phyloP scores from a whole-genome alignment of 2,329 filamentous ascomycete species.

The Xylariomycetidae sp. region DNA sequence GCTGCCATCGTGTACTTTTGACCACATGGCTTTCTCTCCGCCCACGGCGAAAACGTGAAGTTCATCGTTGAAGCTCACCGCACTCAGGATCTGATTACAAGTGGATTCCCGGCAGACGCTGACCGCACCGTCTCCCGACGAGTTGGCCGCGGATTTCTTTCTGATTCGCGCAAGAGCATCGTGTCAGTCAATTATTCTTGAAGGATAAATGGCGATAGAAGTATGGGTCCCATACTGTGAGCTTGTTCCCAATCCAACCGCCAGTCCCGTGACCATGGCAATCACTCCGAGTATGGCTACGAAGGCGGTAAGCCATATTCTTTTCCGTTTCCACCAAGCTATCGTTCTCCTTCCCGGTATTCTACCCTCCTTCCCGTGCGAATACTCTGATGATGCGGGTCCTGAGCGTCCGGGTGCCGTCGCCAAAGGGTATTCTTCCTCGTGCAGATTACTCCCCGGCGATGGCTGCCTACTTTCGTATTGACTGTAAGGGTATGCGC shows the following conservation, averaged over 20 bases:
- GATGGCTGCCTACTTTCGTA: too few species aligned
- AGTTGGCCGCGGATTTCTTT: neutral
- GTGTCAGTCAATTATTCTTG: too few species aligned
- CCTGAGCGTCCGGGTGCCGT: too few species aligned
- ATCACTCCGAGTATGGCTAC: neutral
- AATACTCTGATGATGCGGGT: too few species aligned
- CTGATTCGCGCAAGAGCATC: too few species aligned
- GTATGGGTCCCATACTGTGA: neutral
- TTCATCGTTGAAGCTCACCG: neutral
- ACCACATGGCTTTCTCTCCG: neutral
- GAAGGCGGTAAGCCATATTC: neutral
- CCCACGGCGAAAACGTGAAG: slow-evolving; percentile 1
- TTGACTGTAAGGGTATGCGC: too few species aligned
- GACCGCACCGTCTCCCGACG: neutral
- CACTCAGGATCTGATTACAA: slow-evolving; percentile 1
- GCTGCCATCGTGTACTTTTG: neutral
- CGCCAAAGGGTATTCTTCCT: too few species aligned
- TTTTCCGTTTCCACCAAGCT: slow-evolving; percentile 2
- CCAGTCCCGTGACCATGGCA: neutral
- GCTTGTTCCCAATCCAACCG: neutral
- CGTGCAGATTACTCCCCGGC: too few species aligned
- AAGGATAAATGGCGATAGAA: too few species aligned
- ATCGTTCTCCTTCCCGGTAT: too few species aligned
- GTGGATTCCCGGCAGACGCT: neutral
- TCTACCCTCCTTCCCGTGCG: too few species aligned